A percentile compares a stretch with the other conserved stretches of the same genome.
Conservation (phyloP, 768 basidiomycete genomes). For the Pleurotus eryngii region DNA sequence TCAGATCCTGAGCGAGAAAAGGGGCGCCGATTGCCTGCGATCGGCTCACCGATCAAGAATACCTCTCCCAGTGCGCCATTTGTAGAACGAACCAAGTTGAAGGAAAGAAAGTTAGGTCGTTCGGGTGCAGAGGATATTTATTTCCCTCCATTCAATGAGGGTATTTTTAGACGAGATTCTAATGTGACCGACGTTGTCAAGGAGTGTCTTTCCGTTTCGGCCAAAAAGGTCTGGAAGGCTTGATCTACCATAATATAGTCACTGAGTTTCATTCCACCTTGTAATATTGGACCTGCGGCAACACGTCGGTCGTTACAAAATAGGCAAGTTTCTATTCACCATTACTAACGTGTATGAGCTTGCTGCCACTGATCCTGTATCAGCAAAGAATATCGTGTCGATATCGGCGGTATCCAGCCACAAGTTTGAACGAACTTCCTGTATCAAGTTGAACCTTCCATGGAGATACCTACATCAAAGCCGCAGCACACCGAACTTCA, state of each 20-base stretch:
- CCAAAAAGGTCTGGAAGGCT: not conserved
- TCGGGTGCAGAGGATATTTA: not conserved
- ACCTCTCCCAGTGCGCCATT: not conserved
- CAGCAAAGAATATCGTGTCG: not conserved
- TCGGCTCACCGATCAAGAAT: not conserved
- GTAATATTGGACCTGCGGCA: not conserved
- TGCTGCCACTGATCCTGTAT: not conserved
- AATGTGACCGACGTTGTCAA: constrained; percentile 4
- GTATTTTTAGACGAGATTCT: too few species aligned
- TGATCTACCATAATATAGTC: not conserved
- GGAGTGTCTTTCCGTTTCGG: not conserved
- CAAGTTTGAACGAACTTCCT: constrained; percentile 1
- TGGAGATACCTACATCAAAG: too few species aligned
- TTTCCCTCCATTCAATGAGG: not conserved
- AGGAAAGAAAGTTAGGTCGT: not conserved
- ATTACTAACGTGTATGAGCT: not conserved
- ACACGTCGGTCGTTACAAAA: not conserved
- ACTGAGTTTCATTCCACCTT: constrained; percentile 1
- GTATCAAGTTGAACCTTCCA: constrained; percentile 8
- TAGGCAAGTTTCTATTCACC: too few species aligned
- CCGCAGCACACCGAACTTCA: too few species aligned
- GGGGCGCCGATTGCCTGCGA: not conserved
- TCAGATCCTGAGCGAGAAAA: too few species aligned
- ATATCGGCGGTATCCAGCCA: constrained; percentile 5
- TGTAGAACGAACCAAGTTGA: not conserved